Evolutionary conservation across 805 yeast genomes (phyloP).

Genomic region (Metschnikowia similis): DNA sequence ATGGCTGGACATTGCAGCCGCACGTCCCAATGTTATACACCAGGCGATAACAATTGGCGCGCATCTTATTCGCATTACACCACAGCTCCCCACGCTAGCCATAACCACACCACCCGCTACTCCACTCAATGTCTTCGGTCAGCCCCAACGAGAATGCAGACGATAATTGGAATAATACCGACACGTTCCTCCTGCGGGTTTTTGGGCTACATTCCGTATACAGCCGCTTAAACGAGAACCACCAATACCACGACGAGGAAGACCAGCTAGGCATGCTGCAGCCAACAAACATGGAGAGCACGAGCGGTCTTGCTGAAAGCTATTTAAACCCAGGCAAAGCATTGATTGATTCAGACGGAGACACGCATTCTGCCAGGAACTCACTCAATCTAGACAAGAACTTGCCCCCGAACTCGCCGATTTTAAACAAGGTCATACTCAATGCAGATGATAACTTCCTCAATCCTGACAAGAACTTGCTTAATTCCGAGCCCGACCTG

Average conservation of each 20-base stretch:
- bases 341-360: background rate
- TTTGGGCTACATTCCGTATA: conserved; percentile 51
- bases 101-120: background rate
- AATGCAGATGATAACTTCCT: background rate
- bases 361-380: background rate
- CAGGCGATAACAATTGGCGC: conserved; percentile 5
- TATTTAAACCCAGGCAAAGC: background rate
- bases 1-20: background rate
- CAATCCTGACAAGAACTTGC: conserved; percentile 16
- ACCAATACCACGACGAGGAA: conserved; percentile 37
- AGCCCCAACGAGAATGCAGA: background rate
- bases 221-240: conserved; percentile 37
- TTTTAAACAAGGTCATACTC: conserved; percentile 15
- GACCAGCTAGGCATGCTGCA: conserved; percentile 6
- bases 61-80: background rate
- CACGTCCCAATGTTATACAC: background rate
- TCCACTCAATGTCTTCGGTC: conserved; percentile 3
- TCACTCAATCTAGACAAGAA: conserved; percentile 6
- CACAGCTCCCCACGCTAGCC: background rate
- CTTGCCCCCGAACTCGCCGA: conserved; percentile 8
- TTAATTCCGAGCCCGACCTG: conserved; percentile 34
- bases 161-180: conserved; percentile 20
- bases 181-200: conserved; percentile 61
- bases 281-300: background rate
- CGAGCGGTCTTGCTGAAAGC: background rate